A percentile compares a stretch with the other conserved stretches of the same genome.
phyloP scores from a whole-genome alignment of 2,329 filamentous ascomycete genomes.

The Aspergillus oerlinghausenensis region DNA sequence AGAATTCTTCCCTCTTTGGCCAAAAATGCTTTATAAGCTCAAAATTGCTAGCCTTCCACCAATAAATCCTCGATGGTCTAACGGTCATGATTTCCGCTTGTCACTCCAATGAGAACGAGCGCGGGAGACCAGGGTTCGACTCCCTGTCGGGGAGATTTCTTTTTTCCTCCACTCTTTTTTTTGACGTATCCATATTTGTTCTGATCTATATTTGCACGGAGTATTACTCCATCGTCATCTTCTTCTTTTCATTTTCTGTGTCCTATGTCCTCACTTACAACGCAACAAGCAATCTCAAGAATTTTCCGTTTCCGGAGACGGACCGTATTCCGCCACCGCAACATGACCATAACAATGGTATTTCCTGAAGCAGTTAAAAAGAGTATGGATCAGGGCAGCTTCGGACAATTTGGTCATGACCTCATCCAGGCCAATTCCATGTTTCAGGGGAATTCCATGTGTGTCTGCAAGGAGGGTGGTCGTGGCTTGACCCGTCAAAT shows the following conservation, averaged over 20 bases:
- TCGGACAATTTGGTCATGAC: not conserved
- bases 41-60: not conserved
- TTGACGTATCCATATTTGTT: no score
- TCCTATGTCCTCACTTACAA: not conserved
- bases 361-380: not conserved
- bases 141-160: not conserved
- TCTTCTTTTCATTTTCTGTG: not conserved
- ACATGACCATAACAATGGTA: not conserved
- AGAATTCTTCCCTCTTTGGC: no score
- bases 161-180: not conserved
- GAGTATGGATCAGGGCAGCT: no score
- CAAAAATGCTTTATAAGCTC: no score
- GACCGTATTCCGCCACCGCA: not conserved
- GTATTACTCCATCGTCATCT: no score
- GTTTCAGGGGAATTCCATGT: not conserved
- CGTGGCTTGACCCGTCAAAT: no score
- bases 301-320: not conserved
- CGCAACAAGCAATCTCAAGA: not conserved
- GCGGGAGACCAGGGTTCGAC: not conserved
- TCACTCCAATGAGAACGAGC: not conserved
- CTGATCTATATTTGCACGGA: no score
- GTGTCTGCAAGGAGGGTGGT: not conserved
- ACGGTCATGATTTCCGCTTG: not conserved
- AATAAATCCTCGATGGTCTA: slow-evolving; percentile 6
- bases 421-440: no score